A percentile compares a stretch with the other conserved stretches of the same genome.
Conservation (phyloP, 1,139 yeast genomes). For the Ashbya aceris region DNA sequence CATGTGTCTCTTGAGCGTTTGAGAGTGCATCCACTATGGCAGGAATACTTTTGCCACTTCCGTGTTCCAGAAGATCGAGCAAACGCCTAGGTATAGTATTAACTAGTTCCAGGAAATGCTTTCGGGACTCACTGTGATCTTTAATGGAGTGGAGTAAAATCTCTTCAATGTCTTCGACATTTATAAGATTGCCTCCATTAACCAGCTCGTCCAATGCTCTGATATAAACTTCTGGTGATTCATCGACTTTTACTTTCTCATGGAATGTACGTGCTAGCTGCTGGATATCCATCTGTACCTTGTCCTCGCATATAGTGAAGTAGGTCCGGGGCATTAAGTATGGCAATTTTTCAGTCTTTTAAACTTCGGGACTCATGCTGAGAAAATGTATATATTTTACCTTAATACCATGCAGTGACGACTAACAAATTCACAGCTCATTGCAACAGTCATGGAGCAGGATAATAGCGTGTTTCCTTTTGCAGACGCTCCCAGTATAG, state of each 20-base stretch:
- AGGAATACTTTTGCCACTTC: constrained; percentile 15
- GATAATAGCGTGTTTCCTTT: constrained; percentile 24
- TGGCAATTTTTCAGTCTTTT: no score
- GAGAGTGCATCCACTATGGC: constrained; percentile 19
- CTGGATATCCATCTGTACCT: not conserved
- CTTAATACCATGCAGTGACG: no score
- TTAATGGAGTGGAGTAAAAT: constrained; percentile 22
- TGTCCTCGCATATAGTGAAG: not conserved
- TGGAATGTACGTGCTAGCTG: not conserved
- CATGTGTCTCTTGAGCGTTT: constrained; percentile 13
- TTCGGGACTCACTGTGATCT: constrained; percentile 21
- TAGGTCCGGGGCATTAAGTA: no score
- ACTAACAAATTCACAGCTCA: no score
- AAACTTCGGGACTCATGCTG: no score
- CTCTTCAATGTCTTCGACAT: constrained; percentile 13
- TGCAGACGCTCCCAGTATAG: constrained; percentile 39
- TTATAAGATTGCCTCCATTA: not conserved
- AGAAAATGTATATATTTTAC: no score
- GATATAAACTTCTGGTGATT: constrained; percentile 3
- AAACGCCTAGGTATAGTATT: constrained; percentile 12
- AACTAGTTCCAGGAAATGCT: constrained; percentile 12
- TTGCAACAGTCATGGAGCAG: not conserved
- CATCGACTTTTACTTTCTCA: constrained; percentile 1
- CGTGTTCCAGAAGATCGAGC: constrained; percentile 16
- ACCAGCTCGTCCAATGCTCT: constrained; percentile 5